A percentile compares a stretch with the other conserved stretches of the same genome.
Conservation (phyloP, 2,329 filamentous ascomycete species). For the Lasiodiplodia citricola region DNA sequence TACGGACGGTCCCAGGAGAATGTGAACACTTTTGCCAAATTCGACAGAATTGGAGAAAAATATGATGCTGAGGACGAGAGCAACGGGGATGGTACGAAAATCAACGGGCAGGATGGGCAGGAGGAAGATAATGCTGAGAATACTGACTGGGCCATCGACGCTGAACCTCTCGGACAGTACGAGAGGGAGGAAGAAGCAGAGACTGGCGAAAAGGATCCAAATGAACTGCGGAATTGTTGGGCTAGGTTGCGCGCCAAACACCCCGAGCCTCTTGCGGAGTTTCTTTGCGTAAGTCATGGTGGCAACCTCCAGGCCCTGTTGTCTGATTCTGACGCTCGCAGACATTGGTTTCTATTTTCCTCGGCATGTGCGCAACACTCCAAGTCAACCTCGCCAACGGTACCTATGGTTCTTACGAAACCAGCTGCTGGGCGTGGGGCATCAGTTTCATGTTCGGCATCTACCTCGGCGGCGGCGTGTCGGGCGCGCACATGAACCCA, state of each 20-base stretch:
- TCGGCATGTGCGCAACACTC: conserved; percentile 21
- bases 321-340: not conserved
- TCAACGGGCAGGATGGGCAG: not conserved
- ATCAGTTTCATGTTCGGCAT: conserved; percentile 60
- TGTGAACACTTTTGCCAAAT: not conserved
- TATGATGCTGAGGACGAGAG: not conserved
- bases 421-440: conserved; percentile 50
- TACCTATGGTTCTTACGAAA: conserved; percentile 22
- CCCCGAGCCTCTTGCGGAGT: conserved; percentile 24
- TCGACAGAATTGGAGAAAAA: conserved; percentile 2
- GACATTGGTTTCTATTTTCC: conserved; percentile 21
- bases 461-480: conserved; percentile 54
- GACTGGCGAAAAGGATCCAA: not conserved
- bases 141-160: conserved; percentile 21
- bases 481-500: conserved; percentile 56
- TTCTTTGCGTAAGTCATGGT: conserved; percentile 19
- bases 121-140: not conserved
- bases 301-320: not conserved
- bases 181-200: not conserved
- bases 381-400: conserved; percentile 12
- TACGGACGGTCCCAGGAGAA: not conserved
- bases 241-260: conserved; percentile 21
- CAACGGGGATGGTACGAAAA: not conserved
- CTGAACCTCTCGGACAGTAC: conserved; percentile 11
- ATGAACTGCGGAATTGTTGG: conserved; percentile 25